A percentile compares a stretch with the other conserved stretches of the same genome.
Conservation (phyloP, 441 rosid genomes). For the Manihot esculenta region DNA sequence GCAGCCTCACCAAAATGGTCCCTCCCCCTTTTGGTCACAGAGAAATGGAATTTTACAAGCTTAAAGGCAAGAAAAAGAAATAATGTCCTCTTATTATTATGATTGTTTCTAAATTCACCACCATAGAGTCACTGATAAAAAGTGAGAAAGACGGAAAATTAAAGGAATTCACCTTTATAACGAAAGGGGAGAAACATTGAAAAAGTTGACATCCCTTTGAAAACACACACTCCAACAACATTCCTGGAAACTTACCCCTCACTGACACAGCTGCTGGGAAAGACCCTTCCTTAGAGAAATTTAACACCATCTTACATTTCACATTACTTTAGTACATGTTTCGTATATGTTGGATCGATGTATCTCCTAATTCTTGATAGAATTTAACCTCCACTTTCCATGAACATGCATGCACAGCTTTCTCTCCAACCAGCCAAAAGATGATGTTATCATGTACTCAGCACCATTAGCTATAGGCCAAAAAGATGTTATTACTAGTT, state of each 20-base stretch:
- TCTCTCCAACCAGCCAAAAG: no score
- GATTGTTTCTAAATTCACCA: background rate
- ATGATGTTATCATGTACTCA: no score
- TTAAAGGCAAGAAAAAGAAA: background rate
- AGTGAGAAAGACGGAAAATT: background rate
- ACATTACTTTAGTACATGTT: no score
- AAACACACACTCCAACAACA: background rate
- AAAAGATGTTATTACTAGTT: no score
- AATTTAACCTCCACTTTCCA: no score
- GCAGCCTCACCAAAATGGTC: slow-evolving; percentile 2
- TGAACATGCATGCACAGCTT: no score
- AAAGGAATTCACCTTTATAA: slow-evolving; percentile 11
- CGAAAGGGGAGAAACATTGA: background rate
- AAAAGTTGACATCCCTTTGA: background rate
- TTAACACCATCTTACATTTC: background rate
- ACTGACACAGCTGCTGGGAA: no score
- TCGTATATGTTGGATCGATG: no score
- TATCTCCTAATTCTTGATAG: no score
- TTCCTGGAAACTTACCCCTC: slow-evolving; percentile 19
- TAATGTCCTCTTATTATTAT: background rate
- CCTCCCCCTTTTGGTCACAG: background rate
- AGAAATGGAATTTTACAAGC: background rate
- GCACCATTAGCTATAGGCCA: no score
- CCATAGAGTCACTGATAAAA: background rate
- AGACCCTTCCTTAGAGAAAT: no score